Evolutionary conservation across 2,329 filamentous ascomycete genomes (phyloP), one percentile per base, ranked within the genome.

Genomic region (Talaromyces sp.): DNA sequence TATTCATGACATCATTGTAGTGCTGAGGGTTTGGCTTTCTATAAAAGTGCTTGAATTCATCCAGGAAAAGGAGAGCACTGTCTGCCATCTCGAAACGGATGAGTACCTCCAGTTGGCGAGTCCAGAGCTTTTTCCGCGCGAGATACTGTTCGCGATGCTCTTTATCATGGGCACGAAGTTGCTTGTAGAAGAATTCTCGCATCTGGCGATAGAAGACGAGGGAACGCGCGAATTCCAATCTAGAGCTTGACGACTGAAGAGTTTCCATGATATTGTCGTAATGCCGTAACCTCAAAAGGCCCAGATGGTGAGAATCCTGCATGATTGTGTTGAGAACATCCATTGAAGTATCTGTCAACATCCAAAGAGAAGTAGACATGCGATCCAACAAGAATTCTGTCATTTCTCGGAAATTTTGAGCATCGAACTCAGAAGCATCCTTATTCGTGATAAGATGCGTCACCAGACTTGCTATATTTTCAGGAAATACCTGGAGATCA

Each of bases 161-260:
- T 19, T 50, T 47, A n/a, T 58, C 37, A 9, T 58, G 63, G 13
- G 13, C n/a, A 35, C 13, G 3, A 10, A 35, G 11, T 35, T 35
- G 33, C 14, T 14, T 14, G 50, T 71, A 61, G 9, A 67, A 64
- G 57, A 61, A 68, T 30, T 10, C 13, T 13, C 75, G 73, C 45
- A 75, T 67, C 49, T 74, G 70, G 24, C 72, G 72, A 54, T 78
- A 79, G 27, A 77, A 49, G 24, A 75, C 50, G 32, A 75, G 63
- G 11, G 70, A 63, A 29, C 65, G 61, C 11, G 65, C 59, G 42
- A 66, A 67, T 6, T 57, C 65, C 6, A 64, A 55, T 30, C 70
- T 61, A 17, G 58, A 50, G 5, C 64, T 55, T 14, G 70, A 64
- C n/a, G 46, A 55, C 27, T 66, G 62, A 30, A 72, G 58, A 7